Conservation (phyloP, 78 protist genomes). For the Dictyostelium intermedium region DNA sequence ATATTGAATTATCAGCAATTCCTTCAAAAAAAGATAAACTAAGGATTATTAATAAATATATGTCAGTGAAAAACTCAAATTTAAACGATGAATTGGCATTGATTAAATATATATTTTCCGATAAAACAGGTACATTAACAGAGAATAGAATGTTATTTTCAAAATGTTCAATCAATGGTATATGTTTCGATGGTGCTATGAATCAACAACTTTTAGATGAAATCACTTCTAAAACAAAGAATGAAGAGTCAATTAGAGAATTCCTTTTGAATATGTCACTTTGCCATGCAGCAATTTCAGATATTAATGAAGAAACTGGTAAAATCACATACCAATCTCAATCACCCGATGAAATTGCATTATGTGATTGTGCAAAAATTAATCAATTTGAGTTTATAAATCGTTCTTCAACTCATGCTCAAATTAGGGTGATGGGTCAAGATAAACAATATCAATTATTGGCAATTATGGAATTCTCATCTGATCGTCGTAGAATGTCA, state of each 20-base stretch:
- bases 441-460: constrained; percentile 29
- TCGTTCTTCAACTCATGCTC: not conserved
- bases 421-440: constrained; percentile 41
- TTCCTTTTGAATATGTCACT: constrained; percentile 5
- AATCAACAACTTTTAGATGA: not conserved
- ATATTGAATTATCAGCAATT: not conserved
- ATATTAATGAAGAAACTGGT: not conserved
- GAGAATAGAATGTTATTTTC: constrained; percentile 73
- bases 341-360: constrained; percentile 90
- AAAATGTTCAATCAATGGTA: constrained; percentile 52
- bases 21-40: not conserved
- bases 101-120: constrained; percentile 78
- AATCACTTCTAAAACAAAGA: not conserved
- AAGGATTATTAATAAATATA: not conserved
- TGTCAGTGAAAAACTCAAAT: constrained; percentile 62
- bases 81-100: constrained; percentile 79
- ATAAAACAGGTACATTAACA: constrained; percentile 86
- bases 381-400: not conserved
- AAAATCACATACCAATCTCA: constrained; percentile 27
- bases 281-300: constrained; percentile 6
- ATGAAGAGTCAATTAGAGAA: not conserved
- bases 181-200: not conserved
- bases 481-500: constrained; percentile 79
- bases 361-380: constrained; percentile 82
- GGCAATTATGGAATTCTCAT: constrained; percentile 64